Evolutionary conservation across 2,329 filamentous ascomycete genomes (phyloP).

Genomic region (Atkinsonella hypoxylon): DNA sequence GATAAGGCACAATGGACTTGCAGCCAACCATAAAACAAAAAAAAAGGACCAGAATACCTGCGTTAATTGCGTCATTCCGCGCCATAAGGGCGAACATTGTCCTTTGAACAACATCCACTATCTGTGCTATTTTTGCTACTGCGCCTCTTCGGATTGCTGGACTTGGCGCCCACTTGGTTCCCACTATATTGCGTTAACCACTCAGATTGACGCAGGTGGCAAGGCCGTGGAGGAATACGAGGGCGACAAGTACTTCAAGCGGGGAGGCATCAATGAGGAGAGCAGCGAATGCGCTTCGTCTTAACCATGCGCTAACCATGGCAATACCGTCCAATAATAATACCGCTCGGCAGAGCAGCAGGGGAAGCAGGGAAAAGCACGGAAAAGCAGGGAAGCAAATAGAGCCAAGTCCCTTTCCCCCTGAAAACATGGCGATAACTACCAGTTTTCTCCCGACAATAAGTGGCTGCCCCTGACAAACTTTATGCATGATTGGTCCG

Average conservation of each 20-base stretch:
- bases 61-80: not conserved
- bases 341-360: too few species aligned
- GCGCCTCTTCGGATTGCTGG: not conserved
- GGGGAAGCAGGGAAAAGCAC: too few species aligned
- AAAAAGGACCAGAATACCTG: not conserved
- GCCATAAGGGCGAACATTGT: not conserved
- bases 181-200: not conserved
- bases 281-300: not conserved
- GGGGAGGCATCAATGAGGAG: not conserved
- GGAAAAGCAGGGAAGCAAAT: too few species aligned
- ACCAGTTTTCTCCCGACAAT: too few species aligned
- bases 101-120: not conserved
- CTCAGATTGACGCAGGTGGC: not conserved
- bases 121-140: constrained; percentile 5
- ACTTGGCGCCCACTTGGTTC: not conserved
- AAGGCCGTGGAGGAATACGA: not conserved
- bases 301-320: not conserved
- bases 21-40: not conserved
- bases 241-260: not conserved
- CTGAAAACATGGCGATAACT: not conserved
- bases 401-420: not conserved
- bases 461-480: not conserved
- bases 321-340: not conserved
- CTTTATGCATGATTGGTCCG: not conserved
- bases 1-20: too few species aligned